Percentiles rank a stretch among this genome's conserved stretches.
phyloP scores from a whole-genome alignment of 2,329 filamentous ascomycete genomes.

The Mollisia scopiformis region DNA sequence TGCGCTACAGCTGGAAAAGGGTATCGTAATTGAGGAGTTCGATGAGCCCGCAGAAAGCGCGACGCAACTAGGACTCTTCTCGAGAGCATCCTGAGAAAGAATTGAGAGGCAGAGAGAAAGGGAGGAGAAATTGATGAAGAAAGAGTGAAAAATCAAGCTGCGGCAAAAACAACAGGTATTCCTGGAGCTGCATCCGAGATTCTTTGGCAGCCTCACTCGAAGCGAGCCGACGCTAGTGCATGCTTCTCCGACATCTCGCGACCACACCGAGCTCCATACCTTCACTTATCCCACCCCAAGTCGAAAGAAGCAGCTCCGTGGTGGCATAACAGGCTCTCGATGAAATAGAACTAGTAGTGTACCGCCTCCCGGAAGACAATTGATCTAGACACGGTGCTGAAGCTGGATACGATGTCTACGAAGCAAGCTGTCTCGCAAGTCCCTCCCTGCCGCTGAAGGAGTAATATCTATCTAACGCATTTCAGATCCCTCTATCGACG shows the following conservation, averaged over 20 bases:
- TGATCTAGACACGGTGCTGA: neutral
- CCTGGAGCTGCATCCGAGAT: constrained; percentile 18
- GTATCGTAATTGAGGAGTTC: constrained; percentile 38
- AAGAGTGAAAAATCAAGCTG: constrained; percentile 12
- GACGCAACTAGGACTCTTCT: constrained; percentile 36
- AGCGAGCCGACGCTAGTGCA: constrained; percentile 10
- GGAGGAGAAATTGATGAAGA: constrained; percentile 25
- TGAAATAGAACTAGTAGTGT: constrained; percentile 5
- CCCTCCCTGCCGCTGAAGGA: neutral
- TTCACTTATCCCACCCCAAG: neutral
- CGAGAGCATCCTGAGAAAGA: constrained; percentile 33
- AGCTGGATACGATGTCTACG: constrained; percentile 36
- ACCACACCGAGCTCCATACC: neutral
- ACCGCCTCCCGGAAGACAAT: constrained; percentile 8
- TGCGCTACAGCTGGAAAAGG: constrained; percentile 49
- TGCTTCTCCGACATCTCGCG: constrained; percentile 19
- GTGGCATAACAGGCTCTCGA: neutral
- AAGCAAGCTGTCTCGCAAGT: constrained; percentile 39
- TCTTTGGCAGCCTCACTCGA: constrained; percentile 19
- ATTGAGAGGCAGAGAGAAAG: constrained; percentile 13
- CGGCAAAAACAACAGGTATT: constrained; percentile 17
- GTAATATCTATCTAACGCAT: constrained; percentile 14
- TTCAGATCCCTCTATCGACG: constrained; percentile 81
- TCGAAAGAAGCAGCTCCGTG: neutral
- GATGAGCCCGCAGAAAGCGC: constrained; percentile 35